Evolutionary conservation across 2,329 filamentous ascomycete species (phyloP).

Genomic region (Neoarthrinium moseri): DNA sequence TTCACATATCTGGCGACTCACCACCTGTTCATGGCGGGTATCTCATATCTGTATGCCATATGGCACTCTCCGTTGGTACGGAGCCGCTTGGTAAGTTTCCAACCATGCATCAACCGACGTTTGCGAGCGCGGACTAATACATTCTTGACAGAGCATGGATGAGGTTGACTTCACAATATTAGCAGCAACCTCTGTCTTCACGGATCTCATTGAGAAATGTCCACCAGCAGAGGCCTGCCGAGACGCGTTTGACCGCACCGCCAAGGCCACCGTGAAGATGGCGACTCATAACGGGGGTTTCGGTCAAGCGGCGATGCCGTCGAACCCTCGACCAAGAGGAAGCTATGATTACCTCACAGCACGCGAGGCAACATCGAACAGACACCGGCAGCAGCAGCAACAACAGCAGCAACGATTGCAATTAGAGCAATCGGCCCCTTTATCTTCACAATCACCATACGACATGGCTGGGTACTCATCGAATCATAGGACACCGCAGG

Average conservation of each 20-base stretch:
- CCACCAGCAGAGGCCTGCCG: slow-evolving; percentile 92
- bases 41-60: slow-evolving; percentile 94
- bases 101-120: too few relatives aligned
- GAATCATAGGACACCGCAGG: slow-evolving; percentile 14
- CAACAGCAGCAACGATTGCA: slow-evolving; percentile 15
- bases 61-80: slow-evolving; percentile 93
- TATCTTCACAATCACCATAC: slow-evolving; percentile 15
- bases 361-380: slow-evolving; percentile 28
- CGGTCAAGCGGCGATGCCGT: slow-evolving; percentile 43
- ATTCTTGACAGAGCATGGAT: slow-evolving; percentile 76
- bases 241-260: slow-evolving; percentile 92
- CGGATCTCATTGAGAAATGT: slow-evolving; percentile 90
- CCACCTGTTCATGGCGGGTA: slow-evolving; percentile 94
- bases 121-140: too few relatives aligned
- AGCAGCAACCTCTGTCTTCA: slow-evolving; percentile 87
- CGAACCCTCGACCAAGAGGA: slow-evolving; percentile 24
- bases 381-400: slow-evolving; percentile 18
- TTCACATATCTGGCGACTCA: slow-evolving; percentile 96
- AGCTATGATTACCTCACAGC: slow-evolving; percentile 26
- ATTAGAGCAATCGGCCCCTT: slow-evolving; percentile 20
- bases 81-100: slow-evolving; percentile 75
- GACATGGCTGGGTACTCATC: slow-evolving; percentile 17
- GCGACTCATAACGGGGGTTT: slow-evolving; percentile 85
- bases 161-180: slow-evolving; percentile 97
- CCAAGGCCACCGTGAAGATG: slow-evolving; percentile 94